Evolutionary conservation across 2,329 filamentous ascomycete species (phyloP).

Genomic region (Cytospora schulzeri): DNA sequence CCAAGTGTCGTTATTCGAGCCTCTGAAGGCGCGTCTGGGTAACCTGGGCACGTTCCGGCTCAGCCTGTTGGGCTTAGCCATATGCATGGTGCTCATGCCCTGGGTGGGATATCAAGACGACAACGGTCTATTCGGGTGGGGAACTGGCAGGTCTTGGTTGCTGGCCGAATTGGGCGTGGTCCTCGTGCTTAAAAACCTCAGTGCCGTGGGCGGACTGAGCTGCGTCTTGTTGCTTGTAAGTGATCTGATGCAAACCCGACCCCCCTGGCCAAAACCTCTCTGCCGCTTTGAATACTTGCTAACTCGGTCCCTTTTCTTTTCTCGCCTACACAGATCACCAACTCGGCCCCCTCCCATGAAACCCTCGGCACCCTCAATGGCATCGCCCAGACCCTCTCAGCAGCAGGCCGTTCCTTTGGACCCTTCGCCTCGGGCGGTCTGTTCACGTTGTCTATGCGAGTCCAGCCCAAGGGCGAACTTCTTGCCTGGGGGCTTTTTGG

Average conservation of each 20-base stretch:
- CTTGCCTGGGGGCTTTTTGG: constrained; percentile 88
- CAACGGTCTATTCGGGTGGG: constrained; percentile 56
- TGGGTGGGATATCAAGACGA: constrained; percentile 79
- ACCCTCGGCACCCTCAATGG: constrained; percentile 91
- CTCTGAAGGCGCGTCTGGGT: constrained; percentile 74
- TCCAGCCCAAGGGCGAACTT: constrained; percentile 79
- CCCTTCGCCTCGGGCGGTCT: constrained; percentile 86
- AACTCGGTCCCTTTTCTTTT: background rate
- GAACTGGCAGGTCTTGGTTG: constrained; percentile 68
- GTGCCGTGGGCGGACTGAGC: constrained; percentile 84
- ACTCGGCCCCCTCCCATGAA: constrained; percentile 82
- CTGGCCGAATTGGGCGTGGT: constrained; percentile 80
- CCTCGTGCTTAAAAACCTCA: constrained; percentile 85
- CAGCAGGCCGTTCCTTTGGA: constrained; percentile 83
- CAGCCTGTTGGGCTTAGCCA: constrained; percentile 75
- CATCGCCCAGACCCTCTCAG: constrained; percentile 89
- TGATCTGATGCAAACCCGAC: constrained; percentile 26
- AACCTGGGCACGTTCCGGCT: constrained; percentile 84
- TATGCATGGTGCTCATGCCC: constrained; percentile 86
- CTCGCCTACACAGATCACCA: constrained; percentile 71
- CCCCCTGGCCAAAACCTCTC: background rate
- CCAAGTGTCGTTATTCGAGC: constrained; percentile 83
- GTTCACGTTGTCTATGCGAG: constrained; percentile 75
- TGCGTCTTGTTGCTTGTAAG: constrained; percentile 84
- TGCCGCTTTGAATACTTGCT: background rate